These are phyloP conservation scores for Exserohilum turcica DNA, from an alignment of 2,329 filamentous ascomycete species.

Conservation along the genomic window DNA sequence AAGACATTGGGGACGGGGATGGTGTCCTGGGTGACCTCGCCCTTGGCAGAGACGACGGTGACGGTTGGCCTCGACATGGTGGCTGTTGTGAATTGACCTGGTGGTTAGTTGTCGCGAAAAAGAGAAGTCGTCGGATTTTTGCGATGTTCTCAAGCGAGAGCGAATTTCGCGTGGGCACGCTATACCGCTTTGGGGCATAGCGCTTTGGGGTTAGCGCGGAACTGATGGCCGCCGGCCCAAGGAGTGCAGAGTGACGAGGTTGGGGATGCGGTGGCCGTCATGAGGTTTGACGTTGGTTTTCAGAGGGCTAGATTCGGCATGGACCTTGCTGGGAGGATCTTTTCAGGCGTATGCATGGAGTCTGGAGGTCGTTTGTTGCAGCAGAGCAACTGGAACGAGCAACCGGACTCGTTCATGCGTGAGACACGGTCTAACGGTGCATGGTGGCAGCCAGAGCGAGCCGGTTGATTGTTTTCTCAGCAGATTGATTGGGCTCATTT, in stretches of 20 bases:
- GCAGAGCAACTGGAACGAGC: neutral
- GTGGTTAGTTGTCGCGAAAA: conserved; percentile 36
- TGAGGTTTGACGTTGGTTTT: neutral
- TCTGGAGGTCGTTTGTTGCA: neutral
- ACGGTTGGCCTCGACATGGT: conserved; percentile 91
- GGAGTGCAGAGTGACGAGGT: neutral
- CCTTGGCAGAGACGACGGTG: conserved; percentile 95
- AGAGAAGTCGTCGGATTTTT: conserved; percentile 11
- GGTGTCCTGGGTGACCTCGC: conserved; percentile 85
- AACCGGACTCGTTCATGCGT: neutral
- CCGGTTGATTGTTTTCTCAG: neutral
- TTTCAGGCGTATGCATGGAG: neutral
- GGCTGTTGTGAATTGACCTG: conserved; percentile 34
- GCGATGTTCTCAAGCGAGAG: conserved; percentile 4
- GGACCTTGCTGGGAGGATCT: neutral
- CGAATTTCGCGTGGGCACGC: conserved; percentile 12
- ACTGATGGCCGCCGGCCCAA: neutral
- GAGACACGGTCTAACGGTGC: neutral
- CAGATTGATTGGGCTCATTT: neutral
- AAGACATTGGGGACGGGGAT: conserved; percentile 96
- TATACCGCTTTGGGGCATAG: neutral
- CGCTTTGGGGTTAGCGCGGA: neutral
- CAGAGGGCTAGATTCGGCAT: neutral
- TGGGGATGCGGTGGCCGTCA: neutral
- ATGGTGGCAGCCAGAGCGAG: neutral